A percentile compares a stretch with the other conserved stretches of the same genome.
These are phyloP conservation scores for Fusarium newnesense DNA, from an alignment of 2,329 filamentous ascomycete species.

Conservation along the genomic window DNA sequence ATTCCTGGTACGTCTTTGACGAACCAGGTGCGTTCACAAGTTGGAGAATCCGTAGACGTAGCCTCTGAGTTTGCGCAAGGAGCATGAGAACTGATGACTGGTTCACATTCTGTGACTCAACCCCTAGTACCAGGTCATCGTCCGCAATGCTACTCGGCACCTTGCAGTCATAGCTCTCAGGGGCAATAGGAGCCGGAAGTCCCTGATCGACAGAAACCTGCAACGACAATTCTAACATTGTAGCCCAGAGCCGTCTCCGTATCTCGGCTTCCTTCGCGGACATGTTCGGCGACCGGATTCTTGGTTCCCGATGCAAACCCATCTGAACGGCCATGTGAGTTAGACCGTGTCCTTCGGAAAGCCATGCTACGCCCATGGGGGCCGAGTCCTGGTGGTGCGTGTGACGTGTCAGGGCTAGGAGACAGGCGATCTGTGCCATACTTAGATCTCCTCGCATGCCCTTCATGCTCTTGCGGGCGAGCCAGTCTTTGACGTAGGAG, in stretches of 20 bases:
- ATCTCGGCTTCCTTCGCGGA: conserved; percentile 1
- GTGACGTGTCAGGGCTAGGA: not conserved
- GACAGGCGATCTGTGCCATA: conserved; percentile 2
- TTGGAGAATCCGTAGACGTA: not conserved
- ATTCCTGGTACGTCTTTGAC: not conserved
- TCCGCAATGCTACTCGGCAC: not conserved
- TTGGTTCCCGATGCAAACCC: not conserved
- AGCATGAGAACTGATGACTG: not conserved
- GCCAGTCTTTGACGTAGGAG: not conserved
- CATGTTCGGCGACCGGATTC: not conserved
- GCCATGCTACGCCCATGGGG: not conserved
- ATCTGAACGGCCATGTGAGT: not conserved
- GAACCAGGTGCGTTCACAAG: not conserved
- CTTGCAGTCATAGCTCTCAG: not conserved
- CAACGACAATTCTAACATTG: not conserved
- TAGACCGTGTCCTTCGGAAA: not conserved
- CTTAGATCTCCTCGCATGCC: not conserved
- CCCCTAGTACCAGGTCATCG: not conserved
- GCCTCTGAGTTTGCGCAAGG: not conserved
- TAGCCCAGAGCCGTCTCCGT: not conserved
- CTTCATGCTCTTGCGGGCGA: not conserved
- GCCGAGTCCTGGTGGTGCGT: not conserved
- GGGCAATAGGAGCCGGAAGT: not conserved
- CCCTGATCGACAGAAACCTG: not conserved
- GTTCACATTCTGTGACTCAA: not conserved